Conservation (phyloP, 1,284 basidiomycete species). For the Heterobasidion parviporum region DNA sequence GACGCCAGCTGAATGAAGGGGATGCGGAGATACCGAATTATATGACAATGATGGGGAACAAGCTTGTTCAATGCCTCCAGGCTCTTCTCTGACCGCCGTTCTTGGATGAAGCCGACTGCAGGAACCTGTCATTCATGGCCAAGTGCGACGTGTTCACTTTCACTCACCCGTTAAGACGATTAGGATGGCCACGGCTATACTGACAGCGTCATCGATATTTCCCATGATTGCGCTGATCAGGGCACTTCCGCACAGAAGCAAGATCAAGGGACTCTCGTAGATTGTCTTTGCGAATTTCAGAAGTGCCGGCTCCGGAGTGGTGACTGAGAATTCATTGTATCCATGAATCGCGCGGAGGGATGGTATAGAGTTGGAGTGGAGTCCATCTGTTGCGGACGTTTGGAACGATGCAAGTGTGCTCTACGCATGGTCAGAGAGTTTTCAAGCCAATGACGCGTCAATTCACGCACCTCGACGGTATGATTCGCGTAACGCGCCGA, state of each 20-base stretch:
- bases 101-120: conserved; percentile 91
- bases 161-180: conserved; percentile 85
- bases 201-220: conserved; percentile 89
- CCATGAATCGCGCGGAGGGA: conserved; percentile 67
- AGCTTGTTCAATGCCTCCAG: conserved; percentile 94
- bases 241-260: conserved; percentile 85
- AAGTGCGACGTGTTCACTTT: neutral
- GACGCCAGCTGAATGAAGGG: conserved; percentile 16
- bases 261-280: conserved; percentile 88
- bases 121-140: neutral
- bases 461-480: conserved; percentile 34
- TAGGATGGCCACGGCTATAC: conserved; percentile 88
- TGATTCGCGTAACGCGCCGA: conserved; percentile 24
- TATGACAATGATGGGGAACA: conserved; percentile 92
- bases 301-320: conserved; percentile 68
- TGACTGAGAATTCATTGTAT: conserved; percentile 93
- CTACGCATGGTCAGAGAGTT: conserved; percentile 24
- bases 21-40: conserved; percentile 54
- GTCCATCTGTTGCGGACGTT: conserved; percentile 55
- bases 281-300: conserved; percentile 91
- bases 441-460: neutral
- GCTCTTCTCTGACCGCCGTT: conserved; percentile 90
- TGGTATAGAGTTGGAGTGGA: conserved; percentile 57
- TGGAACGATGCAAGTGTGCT: conserved; percentile 61
- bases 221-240: conserved; percentile 85